A percentile compares a stretch with the other conserved stretches of the same genome.
Conservation (phyloP, 331 rosid species). For the Prunus yedoensis region DNA sequence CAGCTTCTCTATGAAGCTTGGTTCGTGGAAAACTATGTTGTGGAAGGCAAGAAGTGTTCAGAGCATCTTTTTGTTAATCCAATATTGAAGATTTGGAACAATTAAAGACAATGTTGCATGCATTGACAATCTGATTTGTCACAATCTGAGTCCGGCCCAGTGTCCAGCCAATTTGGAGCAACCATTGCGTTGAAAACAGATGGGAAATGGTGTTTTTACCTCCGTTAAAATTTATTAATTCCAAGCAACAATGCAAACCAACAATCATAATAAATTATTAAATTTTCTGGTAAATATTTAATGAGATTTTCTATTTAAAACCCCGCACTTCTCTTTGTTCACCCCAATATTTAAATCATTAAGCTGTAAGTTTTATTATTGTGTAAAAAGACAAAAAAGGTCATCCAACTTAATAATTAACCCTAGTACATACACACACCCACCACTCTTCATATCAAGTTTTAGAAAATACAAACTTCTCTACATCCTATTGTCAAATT, state of each 20-base stretch:
- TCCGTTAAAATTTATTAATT: neutral
- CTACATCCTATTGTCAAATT: too few relatives aligned
- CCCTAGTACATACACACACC: too few relatives aligned
- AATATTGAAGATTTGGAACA: neutral
- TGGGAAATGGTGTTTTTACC: neutral
- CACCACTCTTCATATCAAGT: too few relatives aligned
- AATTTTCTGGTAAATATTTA: too few relatives aligned
- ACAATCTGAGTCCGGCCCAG: neutral
- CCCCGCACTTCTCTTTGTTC: too few relatives aligned
- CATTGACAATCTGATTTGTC: neutral
- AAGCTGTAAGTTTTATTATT: too few relatives aligned
- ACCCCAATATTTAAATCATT: too few relatives aligned
- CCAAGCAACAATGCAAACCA: neutral
- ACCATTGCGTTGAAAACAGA: neutral
- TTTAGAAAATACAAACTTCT: too few relatives aligned
- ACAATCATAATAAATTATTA: neutral
- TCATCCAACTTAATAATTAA: too few relatives aligned
- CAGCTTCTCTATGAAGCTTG: conserved; percentile 11
- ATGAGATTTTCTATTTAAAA: too few relatives aligned
- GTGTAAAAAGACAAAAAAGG: too few relatives aligned
- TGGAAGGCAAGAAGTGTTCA: neutral
- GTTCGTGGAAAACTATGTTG: conserved; percentile 25
- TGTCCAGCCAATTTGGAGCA: conserved; percentile 15
- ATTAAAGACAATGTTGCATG: neutral
- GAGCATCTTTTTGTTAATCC: neutral